These are phyloP conservation scores for Curvularia verruculosa DNA, from an alignment of 2,329 filamentous ascomycete genomes.

Conservation along the genomic window DNA sequence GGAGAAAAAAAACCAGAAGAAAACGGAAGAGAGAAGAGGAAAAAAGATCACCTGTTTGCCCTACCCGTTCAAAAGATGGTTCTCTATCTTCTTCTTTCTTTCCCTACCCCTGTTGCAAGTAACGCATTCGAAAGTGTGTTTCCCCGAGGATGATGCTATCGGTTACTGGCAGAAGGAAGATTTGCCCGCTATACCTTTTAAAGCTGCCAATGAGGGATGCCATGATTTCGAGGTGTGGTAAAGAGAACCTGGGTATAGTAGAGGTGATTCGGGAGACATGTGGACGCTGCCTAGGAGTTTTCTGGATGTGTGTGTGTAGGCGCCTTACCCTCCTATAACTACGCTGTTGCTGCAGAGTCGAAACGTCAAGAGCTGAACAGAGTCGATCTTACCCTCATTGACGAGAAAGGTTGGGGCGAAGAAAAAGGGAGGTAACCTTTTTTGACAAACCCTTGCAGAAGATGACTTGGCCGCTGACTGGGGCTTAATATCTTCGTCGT, in stretches of 20 bases:
- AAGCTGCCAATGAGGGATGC: not conserved
- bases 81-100: not conserved
- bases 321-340: constrained; percentile 36
- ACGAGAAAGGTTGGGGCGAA: constrained; percentile 40
- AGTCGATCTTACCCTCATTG: constrained; percentile 46
- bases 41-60: not conserved
- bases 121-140: not conserved
- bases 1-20: not conserved
- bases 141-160: not conserved
- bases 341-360: constrained; percentile 22
- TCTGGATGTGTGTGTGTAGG: not conserved
- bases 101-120: not conserved
- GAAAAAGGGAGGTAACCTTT: constrained; percentile 45
- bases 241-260: not conserved
- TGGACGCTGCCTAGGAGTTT: not conserved
- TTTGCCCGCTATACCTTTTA: not conserved
- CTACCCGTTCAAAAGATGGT: not conserved
- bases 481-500: constrained; percentile 64
- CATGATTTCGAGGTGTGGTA: not conserved
- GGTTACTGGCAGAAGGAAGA: not conserved
- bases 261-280: not conserved
- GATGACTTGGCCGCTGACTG: constrained; percentile 23
- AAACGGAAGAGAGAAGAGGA: not conserved
- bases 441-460: constrained; percentile 47
- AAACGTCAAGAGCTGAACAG: constrained; percentile 25